Evolutionary conservation across 2,329 filamentous ascomycete genomes (phyloP), one percentile per base, ranked within the genome.

Genomic region (Colletotrichum horii): DNA sequence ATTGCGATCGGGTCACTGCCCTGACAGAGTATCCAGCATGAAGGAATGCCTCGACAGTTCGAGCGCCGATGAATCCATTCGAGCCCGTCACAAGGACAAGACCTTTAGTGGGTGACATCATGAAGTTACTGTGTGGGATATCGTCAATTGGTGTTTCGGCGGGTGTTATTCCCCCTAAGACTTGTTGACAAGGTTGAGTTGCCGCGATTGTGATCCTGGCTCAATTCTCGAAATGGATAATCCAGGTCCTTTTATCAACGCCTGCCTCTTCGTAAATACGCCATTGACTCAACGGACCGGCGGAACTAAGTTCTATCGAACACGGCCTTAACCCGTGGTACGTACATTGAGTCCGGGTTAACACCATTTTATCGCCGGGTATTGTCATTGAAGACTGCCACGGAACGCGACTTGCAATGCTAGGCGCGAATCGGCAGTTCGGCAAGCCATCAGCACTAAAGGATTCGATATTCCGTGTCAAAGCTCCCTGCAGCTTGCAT

Each of bases 11-110:
- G 6, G 83, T 83, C 2, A 82, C 84, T 66, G 84, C 85, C 3
- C 84, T 81, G n/a, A 86, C 83, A 1, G 79, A 79, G 69, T 85
- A 86, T 4, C 85, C 85, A 15, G 80, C 81, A 22, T 81, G 70
- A 8, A 86, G 83, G 24, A 86, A 82, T 19, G 81, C 80, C 24
- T 83, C 79, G 26, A 84, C 82, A 16, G 84, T 82, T n/a, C 81
- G 79, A 15, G 80, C 81, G 22, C 81, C 84, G 55, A 86, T 84
- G 78, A 84, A 86, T 69, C 84, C 84, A 67, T 85, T 86, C 70
- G 84, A 83, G 32, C 85, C 85, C 1, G 84, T 85, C 22, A 86
- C 80, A 14, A 84, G 80, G 15, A 83, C 81, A 14, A 76, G 64
- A 6, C 74, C 70, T 62, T 74, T 60, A 4, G 16, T 22, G 24